Base-by-base conservation (phyloP, 441 rosid genomes). In the Mallotus japonicus region DNA sequence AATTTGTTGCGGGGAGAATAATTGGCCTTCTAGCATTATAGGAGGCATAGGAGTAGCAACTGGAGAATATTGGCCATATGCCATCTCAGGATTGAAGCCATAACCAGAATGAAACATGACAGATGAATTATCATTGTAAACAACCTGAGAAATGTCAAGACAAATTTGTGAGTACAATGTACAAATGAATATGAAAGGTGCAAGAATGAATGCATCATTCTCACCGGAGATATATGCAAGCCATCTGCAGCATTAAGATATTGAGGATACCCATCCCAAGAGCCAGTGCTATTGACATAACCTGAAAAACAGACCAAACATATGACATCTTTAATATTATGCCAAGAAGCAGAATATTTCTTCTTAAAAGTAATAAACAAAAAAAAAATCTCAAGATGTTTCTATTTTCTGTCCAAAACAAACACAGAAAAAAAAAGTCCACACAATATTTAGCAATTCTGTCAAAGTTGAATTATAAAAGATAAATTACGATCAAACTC, bases 161-260 rank as follows among this genome's bases (percentile, higher is more conserved):
- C 12, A 54, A 46, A 76, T 10, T 10, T 19, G 42, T 60, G 46
- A 72, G 19, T 54, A 57, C 28, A 61, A 37, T 37, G 9, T 64
- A 60, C 22, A 61, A 71, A 49, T 37, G 28, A 56, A 42, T 17
- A 50, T 74, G 13, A 54, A 34, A 67, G 4, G 42, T 70, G 6
- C 34, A 28, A 51, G 16, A 71, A 68, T 0, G 15, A 17, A 49
- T 0, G 64, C 66, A 34, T 75, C 42, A 59, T 69, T n/a, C 90
- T 81, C 76, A 90, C 96, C 71, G 83, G 90, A 65, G 96, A 78
- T n/a, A 86, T 42, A 79, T 88, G 90, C 77, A 83, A 42, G 65
- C 82, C 86, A 76, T 90, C 80, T 50, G 80, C 88, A 77, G 85
- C 77, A 76, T 77, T 82, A 59, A 80, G 71, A 83, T 81, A 87